Evolutionary conservation across 2,329 filamentous ascomycete species (phyloP).

Genomic region (Gaeumannomyces tritici): DNA sequence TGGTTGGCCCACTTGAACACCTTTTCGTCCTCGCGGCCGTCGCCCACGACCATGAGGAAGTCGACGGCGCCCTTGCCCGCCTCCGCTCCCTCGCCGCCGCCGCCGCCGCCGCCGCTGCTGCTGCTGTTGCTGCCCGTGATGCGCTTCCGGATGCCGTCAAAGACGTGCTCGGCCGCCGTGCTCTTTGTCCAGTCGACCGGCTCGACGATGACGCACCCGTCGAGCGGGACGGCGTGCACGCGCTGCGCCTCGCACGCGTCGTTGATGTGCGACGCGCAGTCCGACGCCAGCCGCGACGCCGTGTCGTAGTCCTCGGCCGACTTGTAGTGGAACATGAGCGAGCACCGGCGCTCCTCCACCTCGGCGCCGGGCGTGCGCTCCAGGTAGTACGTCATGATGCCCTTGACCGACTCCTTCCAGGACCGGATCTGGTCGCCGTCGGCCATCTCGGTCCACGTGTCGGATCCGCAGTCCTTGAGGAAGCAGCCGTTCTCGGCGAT

Average conservation of each 20-base stretch:
- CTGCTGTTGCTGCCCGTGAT: constrained; percentile 16
- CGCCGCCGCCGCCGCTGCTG: no score
- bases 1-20: constrained; percentile 92
- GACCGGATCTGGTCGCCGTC: constrained; percentile 58
- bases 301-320: constrained; percentile 67
- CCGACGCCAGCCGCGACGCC: constrained; percentile 71
- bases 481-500: constrained; percentile 96
- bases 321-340: constrained; percentile 83
- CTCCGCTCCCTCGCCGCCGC: no score
- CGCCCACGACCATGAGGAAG: constrained; percentile 82
- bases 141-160: constrained; percentile 43
- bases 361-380: constrained; percentile 82
- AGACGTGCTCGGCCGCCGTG: constrained; percentile 68
- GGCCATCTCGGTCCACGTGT: constrained; percentile 69
- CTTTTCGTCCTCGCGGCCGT: constrained; percentile 87
- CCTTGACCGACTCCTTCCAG: constrained; percentile 79
- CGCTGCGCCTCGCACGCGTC: constrained; percentile 78
- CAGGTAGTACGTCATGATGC: constrained; percentile 80
- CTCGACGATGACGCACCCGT: constrained; percentile 76
- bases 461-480: constrained; percentile 58
- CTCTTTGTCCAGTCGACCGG: constrained; percentile 81
- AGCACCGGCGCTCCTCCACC: constrained; percentile 87
- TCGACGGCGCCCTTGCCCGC: constrained; percentile 49
- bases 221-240: constrained; percentile 73
- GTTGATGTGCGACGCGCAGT: constrained; percentile 92